phyloP scores from a whole-genome alignment of 345 rosid genomes.

The Acer negundo region DNA sequence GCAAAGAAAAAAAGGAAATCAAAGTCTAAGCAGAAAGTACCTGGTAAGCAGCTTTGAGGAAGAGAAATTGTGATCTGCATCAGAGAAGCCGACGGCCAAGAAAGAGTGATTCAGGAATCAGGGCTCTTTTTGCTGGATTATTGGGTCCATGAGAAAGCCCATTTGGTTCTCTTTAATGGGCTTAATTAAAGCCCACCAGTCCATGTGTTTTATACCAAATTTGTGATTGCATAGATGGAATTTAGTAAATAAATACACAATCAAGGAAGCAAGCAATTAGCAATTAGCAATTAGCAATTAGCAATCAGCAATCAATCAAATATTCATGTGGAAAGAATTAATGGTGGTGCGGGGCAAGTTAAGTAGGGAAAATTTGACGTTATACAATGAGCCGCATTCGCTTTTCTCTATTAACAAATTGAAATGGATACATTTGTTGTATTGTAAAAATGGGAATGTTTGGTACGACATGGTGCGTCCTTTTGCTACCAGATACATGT shows the following conservation, averaged over 20 bases:
- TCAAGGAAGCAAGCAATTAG: no score
- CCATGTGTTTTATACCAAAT: no score
- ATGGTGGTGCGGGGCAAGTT: not conserved
- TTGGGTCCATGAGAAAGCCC: no score
- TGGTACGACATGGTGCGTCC: constrained; percentile 29
- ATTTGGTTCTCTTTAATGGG: not conserved
- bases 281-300: no score
- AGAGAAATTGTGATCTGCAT: not conserved
- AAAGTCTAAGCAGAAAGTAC: not conserved
- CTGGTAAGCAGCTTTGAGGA: not conserved
- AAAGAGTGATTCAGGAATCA: no score
- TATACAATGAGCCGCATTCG: constrained; percentile 28
- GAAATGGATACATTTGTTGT: constrained; percentile 41
- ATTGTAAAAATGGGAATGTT: constrained; percentile 36
- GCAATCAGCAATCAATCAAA: no score
- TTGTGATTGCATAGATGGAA: not conserved
- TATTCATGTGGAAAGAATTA: no score
- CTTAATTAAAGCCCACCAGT: not conserved
- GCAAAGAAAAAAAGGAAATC: not conserved
- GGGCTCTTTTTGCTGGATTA: not conserved
- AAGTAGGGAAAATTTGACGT: constrained; percentile 19
- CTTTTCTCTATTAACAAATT: constrained; percentile 34
- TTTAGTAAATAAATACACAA: not conserved
- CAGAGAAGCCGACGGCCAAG: no score
- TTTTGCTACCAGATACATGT: constrained; percentile 32